Percentiles rank a stretch among this genome's conserved stretches.
phyloP scores from a whole-genome alignment of 371 early-diverging fungal species.

The Rhizomucor pusillus region DNA sequence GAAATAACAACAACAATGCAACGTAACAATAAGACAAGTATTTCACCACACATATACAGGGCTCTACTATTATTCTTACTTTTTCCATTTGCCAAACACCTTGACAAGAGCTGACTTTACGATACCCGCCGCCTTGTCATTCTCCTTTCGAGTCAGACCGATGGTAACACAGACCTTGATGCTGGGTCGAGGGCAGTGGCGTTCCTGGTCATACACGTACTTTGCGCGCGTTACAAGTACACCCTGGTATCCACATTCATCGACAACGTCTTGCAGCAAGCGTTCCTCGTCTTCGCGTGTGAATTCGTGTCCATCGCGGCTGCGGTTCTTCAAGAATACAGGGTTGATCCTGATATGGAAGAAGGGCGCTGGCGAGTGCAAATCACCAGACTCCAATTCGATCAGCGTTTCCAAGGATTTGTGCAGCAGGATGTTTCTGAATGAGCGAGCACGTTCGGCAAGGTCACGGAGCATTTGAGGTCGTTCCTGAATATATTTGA shows the following conservation, averaged over 20 bases:
- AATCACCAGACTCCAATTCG: constrained; percentile 44
- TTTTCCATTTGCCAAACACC: constrained; percentile 52
- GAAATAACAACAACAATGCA: constrained; percentile 1
- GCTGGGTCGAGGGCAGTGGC: constrained; percentile 68
- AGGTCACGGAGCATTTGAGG: constrained; percentile 33
- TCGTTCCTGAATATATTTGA: constrained; percentile 62
- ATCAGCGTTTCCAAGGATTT: constrained; percentile 42
- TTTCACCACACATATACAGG: too few species aligned
- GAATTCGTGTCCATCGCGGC: constrained; percentile 26
- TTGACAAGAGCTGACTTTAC: constrained; percentile 55
- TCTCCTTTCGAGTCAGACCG: constrained; percentile 78
- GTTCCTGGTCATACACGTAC: constrained; percentile 87
- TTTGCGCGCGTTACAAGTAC: constrained; percentile 84
- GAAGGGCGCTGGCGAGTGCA: constrained; percentile 58
- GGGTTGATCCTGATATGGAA: constrained; percentile 67
- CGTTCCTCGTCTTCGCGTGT: constrained; percentile 58
- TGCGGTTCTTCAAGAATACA: constrained; percentile 32
- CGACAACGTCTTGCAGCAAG: constrained; percentile 82
- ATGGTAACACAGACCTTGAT: constrained; percentile 80
- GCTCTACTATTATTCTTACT: too few species aligned
- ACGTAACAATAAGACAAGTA: too few species aligned
- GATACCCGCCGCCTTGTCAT: constrained; percentile 77
- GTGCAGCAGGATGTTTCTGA: constrained; percentile 35
- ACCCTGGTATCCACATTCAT: constrained; percentile 70
- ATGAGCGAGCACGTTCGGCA: constrained; percentile 28